Percentiles rank a stretch among this genome's conserved stretches.
Evolutionary conservation across 441 rosid genomes (phyloP).

Genomic region (Gossypium schwendimanii): DNA sequence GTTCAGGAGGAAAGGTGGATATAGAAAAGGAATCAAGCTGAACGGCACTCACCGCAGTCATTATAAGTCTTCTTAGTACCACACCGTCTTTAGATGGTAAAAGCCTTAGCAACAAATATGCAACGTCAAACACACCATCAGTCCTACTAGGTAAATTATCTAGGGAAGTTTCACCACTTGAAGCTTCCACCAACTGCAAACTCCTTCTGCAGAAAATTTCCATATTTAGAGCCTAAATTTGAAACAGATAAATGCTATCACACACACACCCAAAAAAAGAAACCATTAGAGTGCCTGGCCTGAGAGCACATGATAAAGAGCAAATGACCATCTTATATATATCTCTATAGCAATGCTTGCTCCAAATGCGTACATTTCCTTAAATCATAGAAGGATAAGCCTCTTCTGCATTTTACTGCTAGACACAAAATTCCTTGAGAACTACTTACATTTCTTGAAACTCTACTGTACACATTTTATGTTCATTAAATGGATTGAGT

Average conservation of each 20-base stretch:
- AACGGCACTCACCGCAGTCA: constrained; percentile 75
- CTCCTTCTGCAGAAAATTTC: constrained; percentile 42
- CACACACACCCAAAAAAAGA: neutral
- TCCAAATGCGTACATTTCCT: neutral
- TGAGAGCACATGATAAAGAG: neutral
- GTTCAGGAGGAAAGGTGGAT: neutral
- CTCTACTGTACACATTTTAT: too few species aligned
- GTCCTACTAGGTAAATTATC: constrained; percentile 29
- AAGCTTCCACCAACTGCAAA: constrained; percentile 27
- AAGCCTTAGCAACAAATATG: constrained; percentile 53
- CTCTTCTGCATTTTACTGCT: neutral
- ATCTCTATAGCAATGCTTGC: neutral
- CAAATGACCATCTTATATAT: neutral
- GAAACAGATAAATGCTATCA: neutral
- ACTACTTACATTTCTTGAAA: neutral
- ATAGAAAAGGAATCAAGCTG: constrained; percentile 9
- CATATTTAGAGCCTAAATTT: neutral
- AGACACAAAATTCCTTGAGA: neutral
- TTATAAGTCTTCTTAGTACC: constrained; percentile 73
- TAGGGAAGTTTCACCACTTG: constrained; percentile 32
- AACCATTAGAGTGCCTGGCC: too few species aligned
- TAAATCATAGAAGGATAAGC: neutral
- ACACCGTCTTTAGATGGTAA: constrained; percentile 71
- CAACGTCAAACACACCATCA: constrained; percentile 37
- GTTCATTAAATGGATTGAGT: neutral